Base-by-base conservation (phyloP, 1,284 basidiomycete genomes). In the Cryptococcus sp. region DNA sequence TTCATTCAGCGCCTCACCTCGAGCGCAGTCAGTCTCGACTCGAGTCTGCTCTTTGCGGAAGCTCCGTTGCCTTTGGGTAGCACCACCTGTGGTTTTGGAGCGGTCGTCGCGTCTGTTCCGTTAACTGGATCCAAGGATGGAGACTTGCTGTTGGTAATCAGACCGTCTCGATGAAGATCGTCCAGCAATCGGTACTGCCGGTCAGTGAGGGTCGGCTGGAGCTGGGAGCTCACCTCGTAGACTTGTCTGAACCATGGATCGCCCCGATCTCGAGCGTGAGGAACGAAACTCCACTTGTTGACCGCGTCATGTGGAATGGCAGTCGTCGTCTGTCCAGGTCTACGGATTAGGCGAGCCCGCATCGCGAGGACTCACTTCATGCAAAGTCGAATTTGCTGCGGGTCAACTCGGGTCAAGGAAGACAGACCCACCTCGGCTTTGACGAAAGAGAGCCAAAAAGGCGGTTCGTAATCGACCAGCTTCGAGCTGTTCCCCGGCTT, bases 181-280 rank as follows among this genome's bases (percentile, higher is more conserved):
- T 34, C n/a, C 4, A 32, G 18, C 4, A 43, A 28, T 19, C 42
- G 25, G n/a, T 43, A 43, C 42, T 43, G 39, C 14, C 5, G n/a
- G 3, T 43, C 9, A 43, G 42, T 19, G 18, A 4, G 12, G 14
- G 5, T 14, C 12, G 4, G 11, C 14, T 32, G 11, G 14, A 5
- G 4, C 4, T 16, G 28, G 6, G 28, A 7, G 28, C 42, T 21
- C 23, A 43, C 42, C 31, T 43, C 32, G 19, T 43, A 43, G 4
- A 43, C 28, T 10, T 43, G 42, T 6, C 9, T 14, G n/a, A 33
- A 43, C 42, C 42, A 43, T 32, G 42, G 42, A 19, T 32, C 12
- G 9, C 26, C 16, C 9, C 33, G 10, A n/a, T 43, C 42, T 43
- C 42, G 31, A 6, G 42, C 19, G 16, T 33, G 26, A 6, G 12